phyloP scores from a whole-genome alignment of 768 basidiomycete species.

The Suillus spraguei region DNA sequence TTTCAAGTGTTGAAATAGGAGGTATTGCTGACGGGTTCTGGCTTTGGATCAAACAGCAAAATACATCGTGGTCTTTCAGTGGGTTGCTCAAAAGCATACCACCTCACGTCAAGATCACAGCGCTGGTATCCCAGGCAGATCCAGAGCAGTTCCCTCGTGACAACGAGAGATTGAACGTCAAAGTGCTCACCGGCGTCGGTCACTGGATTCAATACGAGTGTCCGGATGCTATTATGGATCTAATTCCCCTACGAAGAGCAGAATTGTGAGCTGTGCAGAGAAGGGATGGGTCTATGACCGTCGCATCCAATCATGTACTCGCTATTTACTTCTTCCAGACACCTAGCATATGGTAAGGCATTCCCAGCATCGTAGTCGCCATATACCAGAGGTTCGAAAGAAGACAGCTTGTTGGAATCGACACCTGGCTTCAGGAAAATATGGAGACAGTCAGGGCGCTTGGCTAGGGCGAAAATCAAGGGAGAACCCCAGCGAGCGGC shows the following conservation, averaged over 20 bases:
- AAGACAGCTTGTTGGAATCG: background rate
- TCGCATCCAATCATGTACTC: background rate
- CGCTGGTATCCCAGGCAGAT: conserved; percentile 19
- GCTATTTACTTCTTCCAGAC: background rate
- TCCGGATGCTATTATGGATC: conserved; percentile 23
- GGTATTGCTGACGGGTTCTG: background rate
- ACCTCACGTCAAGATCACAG: conserved; percentile 17
- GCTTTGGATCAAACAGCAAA: conserved; percentile 6
- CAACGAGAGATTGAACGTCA: background rate
- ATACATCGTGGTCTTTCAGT: conserved; percentile 23
- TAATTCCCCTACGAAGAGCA: conserved; percentile 4
- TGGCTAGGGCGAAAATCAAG: background rate
- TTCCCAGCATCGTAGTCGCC: background rate
- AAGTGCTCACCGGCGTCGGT: conserved; percentile 16
- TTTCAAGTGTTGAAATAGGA: background rate
- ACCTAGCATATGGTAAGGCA: background rate
- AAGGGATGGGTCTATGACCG: background rate
- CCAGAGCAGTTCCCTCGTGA: conserved; percentile 16
- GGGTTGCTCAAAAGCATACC: conserved; percentile 8
- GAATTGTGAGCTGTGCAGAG: background rate
- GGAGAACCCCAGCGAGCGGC: conserved; percentile 1
- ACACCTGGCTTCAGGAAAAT: background rate
- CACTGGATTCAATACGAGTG: conserved; percentile 32
- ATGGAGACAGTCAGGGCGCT: background rate
- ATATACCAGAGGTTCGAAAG: accelerated